Percentiles rank a stretch among this genome's conserved stretches.
Conservation (phyloP, 2,329 filamentous ascomycete species). For the Beauveria sp. region DNA sequence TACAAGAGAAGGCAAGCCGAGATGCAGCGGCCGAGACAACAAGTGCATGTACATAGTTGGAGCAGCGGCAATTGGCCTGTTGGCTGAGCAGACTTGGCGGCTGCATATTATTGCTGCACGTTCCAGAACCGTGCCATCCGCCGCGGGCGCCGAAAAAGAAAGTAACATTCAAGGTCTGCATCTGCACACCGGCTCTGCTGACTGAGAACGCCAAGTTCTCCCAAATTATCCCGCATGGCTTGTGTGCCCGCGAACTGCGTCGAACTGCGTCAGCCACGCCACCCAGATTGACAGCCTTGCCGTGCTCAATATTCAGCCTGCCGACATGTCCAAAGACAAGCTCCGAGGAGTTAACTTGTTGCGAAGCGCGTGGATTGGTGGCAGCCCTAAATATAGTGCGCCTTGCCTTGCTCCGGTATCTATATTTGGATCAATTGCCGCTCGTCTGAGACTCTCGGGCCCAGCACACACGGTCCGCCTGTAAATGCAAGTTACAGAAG, state of each 20-base stretch:
- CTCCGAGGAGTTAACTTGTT: background rate
- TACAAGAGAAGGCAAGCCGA: background rate
- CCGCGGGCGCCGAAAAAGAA: background rate
- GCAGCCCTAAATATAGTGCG: background rate
- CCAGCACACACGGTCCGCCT: too few relatives aligned
- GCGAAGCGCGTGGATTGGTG: background rate
- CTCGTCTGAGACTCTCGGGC: background rate
- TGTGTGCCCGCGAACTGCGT: background rate
- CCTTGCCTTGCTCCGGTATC: background rate
- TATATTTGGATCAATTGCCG: too few relatives aligned
- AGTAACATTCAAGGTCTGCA: background rate
- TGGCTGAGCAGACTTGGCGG: background rate
- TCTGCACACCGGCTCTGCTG: background rate
- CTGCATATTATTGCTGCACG: background rate
- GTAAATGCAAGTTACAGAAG: background rate
- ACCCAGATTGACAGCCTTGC: too few relatives aligned
- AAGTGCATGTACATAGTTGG: background rate
- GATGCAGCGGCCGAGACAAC: background rate
- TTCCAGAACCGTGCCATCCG: background rate
- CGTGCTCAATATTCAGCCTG: too few relatives aligned
- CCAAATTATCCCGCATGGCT: background rate
- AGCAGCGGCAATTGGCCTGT: background rate
- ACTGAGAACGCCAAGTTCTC: background rate
- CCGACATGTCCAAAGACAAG: background rate
- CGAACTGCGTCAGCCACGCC: background rate